Evolutionary conservation across 345 rosid genomes (phyloP).

Genomic region (Heritiera fomes): DNA sequence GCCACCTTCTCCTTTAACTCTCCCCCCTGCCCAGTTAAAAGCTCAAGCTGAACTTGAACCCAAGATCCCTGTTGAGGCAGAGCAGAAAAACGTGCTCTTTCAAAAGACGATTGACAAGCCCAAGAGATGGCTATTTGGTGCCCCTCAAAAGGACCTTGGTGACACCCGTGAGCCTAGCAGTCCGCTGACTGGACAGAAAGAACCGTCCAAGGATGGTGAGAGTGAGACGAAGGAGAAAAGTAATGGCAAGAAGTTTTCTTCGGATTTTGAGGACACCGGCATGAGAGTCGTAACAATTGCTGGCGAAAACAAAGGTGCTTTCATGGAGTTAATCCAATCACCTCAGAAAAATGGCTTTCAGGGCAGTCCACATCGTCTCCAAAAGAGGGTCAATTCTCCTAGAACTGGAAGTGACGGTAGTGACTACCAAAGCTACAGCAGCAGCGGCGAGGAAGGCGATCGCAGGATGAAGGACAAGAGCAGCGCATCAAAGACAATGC

Average conservation of each 20-base stretch:
- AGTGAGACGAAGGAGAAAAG: constrained; percentile 27
- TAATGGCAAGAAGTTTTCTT: constrained; percentile 34
- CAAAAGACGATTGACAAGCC: constrained; percentile 48
- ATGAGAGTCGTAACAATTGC: constrained; percentile 73
- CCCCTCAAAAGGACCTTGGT: constrained; percentile 18
- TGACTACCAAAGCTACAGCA: constrained; percentile 34
- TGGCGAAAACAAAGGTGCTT: constrained; percentile 94
- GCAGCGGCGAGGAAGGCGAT: constrained; percentile 44
- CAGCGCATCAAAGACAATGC: constrained; percentile 30
- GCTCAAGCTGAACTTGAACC: constrained; percentile 36
- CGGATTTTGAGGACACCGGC: constrained; percentile 47
- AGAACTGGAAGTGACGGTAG: constrained; percentile 29
- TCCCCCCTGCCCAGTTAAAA: constrained; percentile 68
- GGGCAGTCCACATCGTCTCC: constrained; percentile 30
- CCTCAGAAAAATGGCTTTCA: constrained; percentile 35
- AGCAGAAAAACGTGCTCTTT: constrained; percentile 66
- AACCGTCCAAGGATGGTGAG: constrained; percentile 11
- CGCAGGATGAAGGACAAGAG: constrained; percentile 36
- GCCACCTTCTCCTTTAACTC: constrained; percentile 69
- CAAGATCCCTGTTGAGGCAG: constrained; percentile 49
- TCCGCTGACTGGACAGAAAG: constrained; percentile 15
- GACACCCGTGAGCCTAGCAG: constrained; percentile 11
- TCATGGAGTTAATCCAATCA: constrained; percentile 67
- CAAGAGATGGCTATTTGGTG: constrained; percentile 16
- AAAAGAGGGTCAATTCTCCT: constrained; percentile 26